Evolutionary conservation across 2,329 filamentous ascomycete species (phyloP), one percentile per base, ranked within the genome.

Genomic region (Coniochaeta ligniaria): DNA sequence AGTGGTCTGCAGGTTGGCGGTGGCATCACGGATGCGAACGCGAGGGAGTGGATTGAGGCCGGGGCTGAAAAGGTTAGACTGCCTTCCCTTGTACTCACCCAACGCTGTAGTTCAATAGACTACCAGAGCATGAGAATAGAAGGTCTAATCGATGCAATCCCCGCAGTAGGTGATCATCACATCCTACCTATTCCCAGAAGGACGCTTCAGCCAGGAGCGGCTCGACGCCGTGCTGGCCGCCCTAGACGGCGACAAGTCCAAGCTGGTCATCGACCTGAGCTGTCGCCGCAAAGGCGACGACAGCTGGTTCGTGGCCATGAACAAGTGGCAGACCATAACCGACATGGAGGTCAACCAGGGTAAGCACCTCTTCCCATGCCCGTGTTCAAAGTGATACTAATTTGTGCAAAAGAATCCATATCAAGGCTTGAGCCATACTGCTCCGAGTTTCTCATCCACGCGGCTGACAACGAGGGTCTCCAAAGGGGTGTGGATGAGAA

Each of bases 251-350:
- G 88, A 96, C 71, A 91, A 81, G 71, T 77, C 80, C 57, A 95
- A 91, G 75, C 85, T 99, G 57, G 94, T 99, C 66, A 93, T 99
- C 72, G 95, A 99, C 71, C 83, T 99, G 26, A 96, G 92, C 75
- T 99, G 95, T 72, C 86, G 95, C 58, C 82, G 87, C 61, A 88
- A 87, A 62, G 89, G 82, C 41, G 78, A 80, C 3, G 80, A 88
- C 60, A 88, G 79, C 43, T 99, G 95, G 95, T 92, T 90, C 69
- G 95, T 99, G n/a, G 94, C 95, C 60, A 99, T 96, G 89, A 91
- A 99, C 75, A 96, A 96, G 74, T 99, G 95, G 95, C 95, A 98
- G 80, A 96, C 92, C 1, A 88, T 98, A 60, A 98, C 95, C 1
- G 91, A 97, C 69, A 96, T 96, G 87, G 92, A 97, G 72, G 86